Base-by-base conservation (phyloP, 768 basidiomycete species). In the Amylocystis lapponica region DNA sequence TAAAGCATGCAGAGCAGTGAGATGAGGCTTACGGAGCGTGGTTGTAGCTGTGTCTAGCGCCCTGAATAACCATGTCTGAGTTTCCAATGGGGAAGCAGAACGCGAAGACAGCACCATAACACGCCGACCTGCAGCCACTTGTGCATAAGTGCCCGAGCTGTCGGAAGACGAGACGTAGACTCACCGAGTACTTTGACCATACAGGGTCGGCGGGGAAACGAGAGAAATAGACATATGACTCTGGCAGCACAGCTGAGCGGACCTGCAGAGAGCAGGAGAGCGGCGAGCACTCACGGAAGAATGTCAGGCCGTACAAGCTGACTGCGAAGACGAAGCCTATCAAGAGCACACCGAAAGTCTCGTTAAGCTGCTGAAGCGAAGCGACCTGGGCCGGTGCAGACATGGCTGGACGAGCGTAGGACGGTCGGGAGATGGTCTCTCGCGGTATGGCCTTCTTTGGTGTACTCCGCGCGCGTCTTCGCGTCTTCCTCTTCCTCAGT, bases 261-360 rank as follows among this genome's bases (percentile, higher is more conserved):
- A 36, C 19, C n/a, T 23, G 14, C 13, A 21, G 20, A 17, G 22
- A 11, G 14, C 33, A n/a, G 7, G 16, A 31, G 22, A 35, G n/a
- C 14, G 37, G 2, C 23, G 19, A 27, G 11, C 16, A 52, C 57
- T 9, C 34, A 58, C 57, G 57, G 45, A 58, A 58, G 48, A 55
- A 55, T 14, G 54, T 55, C 20, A 55, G 42, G 3, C 57, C 57
- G 45, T 58, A 58, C 22, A 58, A 47, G 1, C 49, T 51, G 16
- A 50, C 52, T 12, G 52, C 39, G 32, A 61, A 53, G 20, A 61
- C 51, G 42, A 58, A 61, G n/a, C 55, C 59, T 11, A 59, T 43
- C 33, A 57, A 47, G 16, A 55, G 49, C 1, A 58, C 57, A 27
- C 57, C 57, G 21, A 55, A 54, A 1, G 57, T 58, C 27, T 26